Evolutionary conservation across 2,329 filamentous ascomycete genomes (phyloP).

Genomic region (Colletotrichum lentis): DNA sequence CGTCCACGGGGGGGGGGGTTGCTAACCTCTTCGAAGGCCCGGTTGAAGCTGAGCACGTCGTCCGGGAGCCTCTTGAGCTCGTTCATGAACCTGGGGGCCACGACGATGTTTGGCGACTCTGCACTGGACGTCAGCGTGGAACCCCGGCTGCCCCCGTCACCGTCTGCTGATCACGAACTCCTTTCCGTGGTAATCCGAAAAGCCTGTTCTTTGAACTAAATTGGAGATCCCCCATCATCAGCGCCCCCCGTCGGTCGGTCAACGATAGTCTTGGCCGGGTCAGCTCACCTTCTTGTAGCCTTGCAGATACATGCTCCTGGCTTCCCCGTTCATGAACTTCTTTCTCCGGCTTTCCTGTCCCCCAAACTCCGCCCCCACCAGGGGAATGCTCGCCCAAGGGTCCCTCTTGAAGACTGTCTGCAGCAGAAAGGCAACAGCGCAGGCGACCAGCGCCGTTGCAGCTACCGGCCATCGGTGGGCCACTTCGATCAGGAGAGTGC

Average conservation of each 20-base stretch:
- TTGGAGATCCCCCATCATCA: too few species aligned
- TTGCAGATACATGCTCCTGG: constrained; percentile 42
- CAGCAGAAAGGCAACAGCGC: constrained; percentile 3
- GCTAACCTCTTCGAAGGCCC: constrained; percentile 42
- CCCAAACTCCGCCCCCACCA: constrained; percentile 43
- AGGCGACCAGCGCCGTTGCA: constrained; percentile 7
- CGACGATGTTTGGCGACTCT: constrained; percentile 43
- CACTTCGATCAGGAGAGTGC: constrained; percentile 10
- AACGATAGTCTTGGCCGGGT: too few species aligned
- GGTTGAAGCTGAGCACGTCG: constrained; percentile 44
- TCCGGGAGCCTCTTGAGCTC: constrained; percentile 48
- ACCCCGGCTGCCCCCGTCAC: too few species aligned
- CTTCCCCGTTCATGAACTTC: constrained; percentile 41
- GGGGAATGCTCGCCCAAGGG: constrained; percentile 38
- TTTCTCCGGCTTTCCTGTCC: constrained; percentile 42
- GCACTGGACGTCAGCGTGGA: not conserved
- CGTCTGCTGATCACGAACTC: constrained; percentile 22
- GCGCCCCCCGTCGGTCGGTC: too few species aligned
- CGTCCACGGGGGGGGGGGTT: fast-evolving
- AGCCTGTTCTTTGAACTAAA: constrained; percentile 47
- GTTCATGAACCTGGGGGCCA: constrained; percentile 45
- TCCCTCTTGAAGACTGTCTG: constrained; percentile 24
- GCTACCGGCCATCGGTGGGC: constrained; percentile 23
- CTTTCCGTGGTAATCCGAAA: constrained; percentile 44
- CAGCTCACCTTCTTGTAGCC: constrained; percentile 45